These are phyloP conservation scores for Aspergillus jensenii DNA, from an alignment of 2,329 filamentous ascomycete genomes.

Conservation along the genomic window DNA sequence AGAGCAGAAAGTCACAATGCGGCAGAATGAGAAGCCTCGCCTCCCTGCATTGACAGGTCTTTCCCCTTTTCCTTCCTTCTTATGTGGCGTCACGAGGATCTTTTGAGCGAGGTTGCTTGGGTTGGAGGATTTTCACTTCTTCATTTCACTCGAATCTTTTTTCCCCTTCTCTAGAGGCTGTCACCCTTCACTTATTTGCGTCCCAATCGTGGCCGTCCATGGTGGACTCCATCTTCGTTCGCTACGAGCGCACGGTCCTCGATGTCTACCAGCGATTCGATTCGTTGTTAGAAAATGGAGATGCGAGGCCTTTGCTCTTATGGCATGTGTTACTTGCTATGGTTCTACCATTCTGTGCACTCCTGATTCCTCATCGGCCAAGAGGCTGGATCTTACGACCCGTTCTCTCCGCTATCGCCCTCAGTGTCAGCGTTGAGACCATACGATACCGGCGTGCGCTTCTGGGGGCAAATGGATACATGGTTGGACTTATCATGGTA, in stretches of 20 bases:
- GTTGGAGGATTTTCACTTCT: background rate
- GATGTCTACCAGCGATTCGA: constrained; percentile 25
- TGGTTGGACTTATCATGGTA: constrained; percentile 53
- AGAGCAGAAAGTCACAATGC: background rate
- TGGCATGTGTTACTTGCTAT: constrained; percentile 33
- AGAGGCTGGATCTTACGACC: constrained; percentile 41
- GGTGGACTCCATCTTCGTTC: constrained; percentile 22
- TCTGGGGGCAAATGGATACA: constrained; percentile 53
- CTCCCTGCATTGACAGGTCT: no score
- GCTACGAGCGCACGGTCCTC: constrained; percentile 29
- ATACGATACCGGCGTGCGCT: constrained; percentile 49
- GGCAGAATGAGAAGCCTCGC: background rate
- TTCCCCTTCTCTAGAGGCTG: background rate
- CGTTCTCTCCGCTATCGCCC: constrained; percentile 45
- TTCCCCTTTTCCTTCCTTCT: background rate
- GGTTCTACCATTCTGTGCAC: constrained; percentile 46
- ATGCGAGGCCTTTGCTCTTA: constrained; percentile 35
- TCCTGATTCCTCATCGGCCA: constrained; percentile 51
- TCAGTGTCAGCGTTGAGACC: constrained; percentile 44
- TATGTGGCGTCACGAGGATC: background rate
- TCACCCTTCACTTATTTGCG: background rate
- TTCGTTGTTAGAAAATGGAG: constrained; percentile 25
- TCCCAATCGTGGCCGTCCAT: constrained; percentile 17
- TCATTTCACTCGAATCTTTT: no score
- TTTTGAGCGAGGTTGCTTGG: background rate